Evolutionary conservation across 2,329 filamentous ascomycete species (phyloP).

Genomic region (Didymella lethalis): DNA sequence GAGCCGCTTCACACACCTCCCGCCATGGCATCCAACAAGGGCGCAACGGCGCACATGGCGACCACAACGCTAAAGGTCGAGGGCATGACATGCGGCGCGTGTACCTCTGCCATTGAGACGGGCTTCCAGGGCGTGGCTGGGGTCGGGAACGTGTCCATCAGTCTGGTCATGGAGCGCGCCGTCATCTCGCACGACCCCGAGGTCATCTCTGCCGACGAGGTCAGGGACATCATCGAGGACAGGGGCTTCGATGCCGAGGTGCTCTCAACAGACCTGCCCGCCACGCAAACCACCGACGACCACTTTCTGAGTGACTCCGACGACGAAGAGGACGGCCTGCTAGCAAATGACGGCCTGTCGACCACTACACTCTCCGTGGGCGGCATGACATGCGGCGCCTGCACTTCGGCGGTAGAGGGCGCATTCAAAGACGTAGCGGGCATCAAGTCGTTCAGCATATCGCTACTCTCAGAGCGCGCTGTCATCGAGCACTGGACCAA

Average conservation of each 20-base stretch:
- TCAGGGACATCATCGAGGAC: conserved; percentile 89
- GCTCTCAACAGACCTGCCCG: conserved; percentile 79
- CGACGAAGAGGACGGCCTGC: conserved; percentile 44
- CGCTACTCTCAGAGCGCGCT: conserved; percentile 82
- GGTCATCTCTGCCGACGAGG: conserved; percentile 74
- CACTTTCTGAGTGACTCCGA: conserved; percentile 49
- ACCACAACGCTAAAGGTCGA: conserved; percentile 91
- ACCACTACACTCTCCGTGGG: conserved; percentile 80
- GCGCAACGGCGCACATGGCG: conserved; percentile 68
- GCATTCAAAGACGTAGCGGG: conserved; percentile 79
- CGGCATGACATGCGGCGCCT: conserved; percentile 92
- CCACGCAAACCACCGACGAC: conserved; percentile 52
- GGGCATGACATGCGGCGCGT: conserved; percentile 89
- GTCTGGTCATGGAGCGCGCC: conserved; percentile 93
- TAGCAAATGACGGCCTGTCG: conserved; percentile 47
- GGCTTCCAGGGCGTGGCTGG: conserved; percentile 85
- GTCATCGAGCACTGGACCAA: conserved; percentile 79
- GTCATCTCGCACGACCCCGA: conserved; percentile 87
- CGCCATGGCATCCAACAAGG: conserved; percentile 23
- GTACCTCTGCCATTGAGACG: conserved; percentile 92
- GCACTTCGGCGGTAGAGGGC: conserved; percentile 83
- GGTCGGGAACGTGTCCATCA: conserved; percentile 86
- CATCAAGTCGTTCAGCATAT: conserved; percentile 80
- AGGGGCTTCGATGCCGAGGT: conserved; percentile 90
- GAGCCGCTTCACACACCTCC: conserved; percentile 24